Conservation (phyloP, 148 eudicot genomes). For the Drosera capensis region DNA sequence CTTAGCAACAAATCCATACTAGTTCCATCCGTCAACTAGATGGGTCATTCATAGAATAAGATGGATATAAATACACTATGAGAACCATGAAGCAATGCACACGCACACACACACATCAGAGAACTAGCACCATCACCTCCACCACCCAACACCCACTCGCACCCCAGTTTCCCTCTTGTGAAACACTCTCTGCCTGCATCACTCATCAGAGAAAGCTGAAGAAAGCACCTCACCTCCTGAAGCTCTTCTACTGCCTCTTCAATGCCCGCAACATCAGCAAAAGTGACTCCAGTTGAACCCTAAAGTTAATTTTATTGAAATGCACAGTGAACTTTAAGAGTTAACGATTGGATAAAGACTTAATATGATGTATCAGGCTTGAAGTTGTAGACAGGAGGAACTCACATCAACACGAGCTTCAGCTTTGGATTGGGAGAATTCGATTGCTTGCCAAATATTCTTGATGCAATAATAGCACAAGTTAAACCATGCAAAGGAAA, state of each 20-base stretch:
- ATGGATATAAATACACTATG: too few relatives aligned
- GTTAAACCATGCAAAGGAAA: slow-evolving; percentile 4
- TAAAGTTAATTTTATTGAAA: slow-evolving; percentile 10
- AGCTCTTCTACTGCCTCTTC: slow-evolving; percentile 97
- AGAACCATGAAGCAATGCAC: too few relatives aligned
- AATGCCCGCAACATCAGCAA: slow-evolving; percentile 88
- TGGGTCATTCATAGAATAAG: too few relatives aligned
- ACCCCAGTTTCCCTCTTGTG: neutral
- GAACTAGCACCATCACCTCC: neutral
- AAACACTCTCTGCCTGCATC: neutral
- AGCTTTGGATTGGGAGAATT: slow-evolving; percentile 81
- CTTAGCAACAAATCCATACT: too few relatives aligned
- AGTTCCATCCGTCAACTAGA: too few relatives aligned
- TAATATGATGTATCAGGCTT: neutral
- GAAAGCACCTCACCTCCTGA: slow-evolving; percentile 46
- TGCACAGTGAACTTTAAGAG: neutral
- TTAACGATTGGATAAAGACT: neutral
- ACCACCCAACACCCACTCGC: too few relatives aligned
- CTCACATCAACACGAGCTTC: slow-evolving; percentile 94
- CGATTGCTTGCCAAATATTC: slow-evolving; percentile 96
- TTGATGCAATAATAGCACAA: too few relatives aligned
- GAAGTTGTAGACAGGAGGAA: slow-evolving; percentile 7
- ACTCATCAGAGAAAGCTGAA: neutral
- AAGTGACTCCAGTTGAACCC: slow-evolving; percentile 92
- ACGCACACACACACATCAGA: neutral